Evolutionary conservation across 2,329 filamentous ascomycete genomes (phyloP).

Genomic region (Pseudocercospora fuligena): DNA sequence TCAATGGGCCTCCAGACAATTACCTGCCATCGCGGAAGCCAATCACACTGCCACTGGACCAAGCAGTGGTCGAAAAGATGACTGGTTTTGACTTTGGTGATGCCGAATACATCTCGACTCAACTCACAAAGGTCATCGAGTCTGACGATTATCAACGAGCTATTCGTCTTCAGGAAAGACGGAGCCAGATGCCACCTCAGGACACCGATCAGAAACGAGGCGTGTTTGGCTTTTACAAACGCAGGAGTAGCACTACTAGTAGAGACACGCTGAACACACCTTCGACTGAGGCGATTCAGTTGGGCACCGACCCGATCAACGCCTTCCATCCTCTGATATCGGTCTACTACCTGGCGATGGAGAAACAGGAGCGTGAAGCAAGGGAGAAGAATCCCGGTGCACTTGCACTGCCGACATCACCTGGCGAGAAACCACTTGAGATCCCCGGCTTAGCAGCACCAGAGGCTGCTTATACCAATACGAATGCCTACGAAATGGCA

Average conservation of each 20-base stretch:
- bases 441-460: slow-evolving; percentile 80
- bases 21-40: slow-evolving; percentile 83
- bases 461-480: slow-evolving; percentile 86
- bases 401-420: slow-evolving; percentile 59
- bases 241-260: slow-evolving; percentile 85
- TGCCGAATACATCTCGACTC: slow-evolving; percentile 77
- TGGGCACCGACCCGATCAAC: slow-evolving; percentile 86
- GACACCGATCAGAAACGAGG: slow-evolving; percentile 84
- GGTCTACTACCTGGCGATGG: slow-evolving; percentile 93
- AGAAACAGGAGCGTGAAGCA: slow-evolving; percentile 84
- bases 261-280: slow-evolving; percentile 81
- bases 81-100: slow-evolving; percentile 97
- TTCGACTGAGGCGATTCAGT: slow-evolving; percentile 82
- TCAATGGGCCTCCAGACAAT: slow-evolving; percentile 84
- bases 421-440: slow-evolving; percentile 62
- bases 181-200: slow-evolving; percentile 63
- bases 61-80: slow-evolving; percentile 87
- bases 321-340: slow-evolving; percentile 91
- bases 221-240: slow-evolving; percentile 97
- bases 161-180: slow-evolving; percentile 71
- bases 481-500: slow-evolving; percentile 81
- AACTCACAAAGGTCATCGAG: slow-evolving; percentile 84
- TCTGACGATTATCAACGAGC: slow-evolving; percentile 93
- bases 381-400: slow-evolving; percentile 64
- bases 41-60: slow-evolving; percentile 80